These are phyloP conservation scores for Carex sylvatica DNA, from an alignment of 202 grass and related monocot genomes.

Conservation along the genomic window DNA sequence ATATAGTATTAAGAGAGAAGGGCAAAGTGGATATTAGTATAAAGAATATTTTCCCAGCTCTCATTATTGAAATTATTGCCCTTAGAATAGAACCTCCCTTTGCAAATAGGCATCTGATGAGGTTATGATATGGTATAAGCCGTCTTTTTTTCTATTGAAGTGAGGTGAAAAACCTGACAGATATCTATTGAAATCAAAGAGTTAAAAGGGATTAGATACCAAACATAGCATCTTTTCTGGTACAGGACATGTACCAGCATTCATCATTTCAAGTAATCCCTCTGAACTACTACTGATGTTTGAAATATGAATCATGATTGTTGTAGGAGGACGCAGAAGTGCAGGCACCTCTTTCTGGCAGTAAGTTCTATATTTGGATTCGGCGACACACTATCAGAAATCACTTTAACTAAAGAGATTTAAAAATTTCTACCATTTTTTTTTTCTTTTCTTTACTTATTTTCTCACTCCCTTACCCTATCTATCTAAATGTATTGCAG, in stretches of 20 bases:
- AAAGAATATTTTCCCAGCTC: too few species aligned
- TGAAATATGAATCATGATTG: not conserved
- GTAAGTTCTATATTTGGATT: constrained; percentile 19
- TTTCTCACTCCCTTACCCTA: not conserved
- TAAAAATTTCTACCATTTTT: not conserved
- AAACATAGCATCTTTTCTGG: not conserved
- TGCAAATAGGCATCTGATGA: too few species aligned
- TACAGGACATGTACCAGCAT: not conserved
- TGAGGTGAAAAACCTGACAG: too few species aligned
- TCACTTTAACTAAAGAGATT: not conserved
- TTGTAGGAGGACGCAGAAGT: constrained; percentile 11
- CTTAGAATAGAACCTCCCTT: not conserved
- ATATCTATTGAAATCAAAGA: too few species aligned
- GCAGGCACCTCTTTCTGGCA: constrained; percentile 6
- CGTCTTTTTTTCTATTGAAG: too few species aligned
- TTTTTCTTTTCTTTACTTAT: not conserved
- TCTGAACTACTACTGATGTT: not conserved
- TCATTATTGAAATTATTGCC: too few species aligned
- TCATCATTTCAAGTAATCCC: not conserved
- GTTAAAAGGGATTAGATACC: too few species aligned
- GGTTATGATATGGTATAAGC: too few species aligned
- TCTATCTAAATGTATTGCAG: too few species aligned
- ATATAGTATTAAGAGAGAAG: too few species aligned
- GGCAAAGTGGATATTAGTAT: too few species aligned
- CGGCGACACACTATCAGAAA: not conserved